phyloP scores from a whole-genome alignment of 106 monocot species.

The Phalaenopsis equestris region DNA sequence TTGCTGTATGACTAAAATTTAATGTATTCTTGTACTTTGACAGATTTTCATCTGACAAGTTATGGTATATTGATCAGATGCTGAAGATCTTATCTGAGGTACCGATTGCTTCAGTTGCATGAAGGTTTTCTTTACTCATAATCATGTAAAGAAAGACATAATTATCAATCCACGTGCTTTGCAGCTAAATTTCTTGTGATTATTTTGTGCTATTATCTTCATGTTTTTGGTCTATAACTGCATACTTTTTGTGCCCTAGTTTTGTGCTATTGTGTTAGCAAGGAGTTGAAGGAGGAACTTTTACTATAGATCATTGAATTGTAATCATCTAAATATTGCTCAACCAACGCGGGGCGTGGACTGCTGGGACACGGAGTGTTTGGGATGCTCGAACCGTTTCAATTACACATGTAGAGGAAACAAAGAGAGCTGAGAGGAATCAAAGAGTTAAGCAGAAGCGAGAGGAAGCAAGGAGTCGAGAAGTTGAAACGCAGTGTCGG shows the following conservation, averaged over 20 bases:
- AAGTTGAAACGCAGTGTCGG: no score
- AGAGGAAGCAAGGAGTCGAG: no score
- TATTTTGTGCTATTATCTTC: background rate
- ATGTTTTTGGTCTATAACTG: background rate
- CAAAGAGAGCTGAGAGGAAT: no score
- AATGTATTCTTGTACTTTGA: background rate
- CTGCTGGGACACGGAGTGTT: no score
- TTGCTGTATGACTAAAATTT: background rate
- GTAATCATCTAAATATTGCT: background rate
- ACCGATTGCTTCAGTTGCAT: conserved; percentile 8
- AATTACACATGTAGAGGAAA: no score
- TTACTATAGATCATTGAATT: background rate
- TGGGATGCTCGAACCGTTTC: no score
- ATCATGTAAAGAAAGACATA: background rate
- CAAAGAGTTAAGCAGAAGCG: no score
- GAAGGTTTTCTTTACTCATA: background rate
- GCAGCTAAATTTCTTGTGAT: background rate
- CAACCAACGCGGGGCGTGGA: background rate
- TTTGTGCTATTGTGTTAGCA: background rate
- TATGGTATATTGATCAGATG: conserved; percentile 98
- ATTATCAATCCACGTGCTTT: background rate
- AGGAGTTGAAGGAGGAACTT: background rate
- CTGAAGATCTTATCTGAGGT: conserved; percentile 93
- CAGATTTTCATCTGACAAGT: conserved; percentile 84
- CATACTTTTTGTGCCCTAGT: background rate